Conservation (phyloP, 2,329 filamentous ascomycete genomes). For the Alternaria viburni region DNA sequence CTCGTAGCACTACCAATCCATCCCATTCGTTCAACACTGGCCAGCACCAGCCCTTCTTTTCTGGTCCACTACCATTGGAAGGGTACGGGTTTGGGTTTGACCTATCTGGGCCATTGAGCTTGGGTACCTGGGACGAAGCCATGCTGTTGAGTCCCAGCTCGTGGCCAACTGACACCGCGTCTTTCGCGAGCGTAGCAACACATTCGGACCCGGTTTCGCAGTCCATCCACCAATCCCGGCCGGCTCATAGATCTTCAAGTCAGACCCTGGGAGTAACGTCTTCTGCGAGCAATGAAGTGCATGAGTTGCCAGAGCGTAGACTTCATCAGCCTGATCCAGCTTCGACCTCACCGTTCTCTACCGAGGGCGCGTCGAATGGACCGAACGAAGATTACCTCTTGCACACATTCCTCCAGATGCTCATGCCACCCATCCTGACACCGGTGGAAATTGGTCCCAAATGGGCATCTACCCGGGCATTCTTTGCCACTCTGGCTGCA, state of each 20-base stretch:
- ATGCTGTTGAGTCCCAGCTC: slow-evolving; percentile 42
- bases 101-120: slow-evolving; percentile 35
- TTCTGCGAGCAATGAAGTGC: slow-evolving; percentile 14
- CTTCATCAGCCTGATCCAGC: slow-evolving; percentile 22
- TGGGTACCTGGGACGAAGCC: slow-evolving; percentile 40
- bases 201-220: slow-evolving; percentile 26
- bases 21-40: slow-evolving; percentile 23
- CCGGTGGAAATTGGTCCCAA: slow-evolving; percentile 60
- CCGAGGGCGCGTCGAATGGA: slow-evolving; percentile 28
- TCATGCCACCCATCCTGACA: slow-evolving; percentile 60
- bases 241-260: slow-evolving; percentile 21
- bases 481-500: slow-evolving; percentile 57
- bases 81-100: slow-evolving; percentile 32
- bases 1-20: slow-evolving; percentile 23
- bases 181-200: slow-evolving; percentile 9
- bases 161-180: slow-evolving; percentile 32
- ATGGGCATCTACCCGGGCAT: slow-evolving; percentile 58
- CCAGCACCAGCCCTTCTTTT: slow-evolving; percentile 17
- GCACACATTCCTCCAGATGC: slow-evolving; percentile 57
- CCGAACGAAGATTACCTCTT: slow-evolving; percentile 51
- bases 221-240: slow-evolving; percentile 26
- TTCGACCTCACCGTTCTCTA: slow-evolving; percentile 39
- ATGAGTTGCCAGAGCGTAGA: slow-evolving; percentile 20
- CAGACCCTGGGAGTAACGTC: slow-evolving; percentile 14
- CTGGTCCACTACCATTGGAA: slow-evolving; percentile 21